These are phyloP conservation scores for Serpula lacrymans DNA, from an alignment of 768 basidiomycete genomes.

Conservation along the genomic window DNA sequence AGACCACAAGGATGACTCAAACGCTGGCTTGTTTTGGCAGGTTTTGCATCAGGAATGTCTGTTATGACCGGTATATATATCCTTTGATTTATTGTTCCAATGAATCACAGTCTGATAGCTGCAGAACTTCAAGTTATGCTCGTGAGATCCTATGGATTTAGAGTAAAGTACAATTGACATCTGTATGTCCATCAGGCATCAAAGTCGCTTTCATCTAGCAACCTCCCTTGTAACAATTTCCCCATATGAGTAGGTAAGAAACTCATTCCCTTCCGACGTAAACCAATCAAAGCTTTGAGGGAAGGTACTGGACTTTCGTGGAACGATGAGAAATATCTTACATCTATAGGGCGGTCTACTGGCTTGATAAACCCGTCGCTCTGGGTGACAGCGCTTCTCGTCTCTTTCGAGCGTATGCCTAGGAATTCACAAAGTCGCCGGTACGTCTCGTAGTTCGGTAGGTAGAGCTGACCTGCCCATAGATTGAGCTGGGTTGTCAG, in stretches of 20 bases:
- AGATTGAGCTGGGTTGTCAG: conserved; percentile 35
- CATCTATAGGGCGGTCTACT: conserved; percentile 3
- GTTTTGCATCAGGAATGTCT: no score
- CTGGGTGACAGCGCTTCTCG: not conserved
- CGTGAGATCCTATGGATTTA: no score
- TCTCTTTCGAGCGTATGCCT: conserved; percentile 29
- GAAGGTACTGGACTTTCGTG: conserved; percentile 12
- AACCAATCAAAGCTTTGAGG: conserved; percentile 29
- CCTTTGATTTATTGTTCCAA: no score
- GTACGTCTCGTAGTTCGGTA: conserved; percentile 32
- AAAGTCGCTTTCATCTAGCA: conserved; percentile 26
- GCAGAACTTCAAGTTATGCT: no score
- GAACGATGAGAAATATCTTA: conserved; percentile 1
- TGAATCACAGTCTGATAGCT: no score
- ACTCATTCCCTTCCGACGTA: conserved; percentile 36
- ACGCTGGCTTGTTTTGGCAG: no score
- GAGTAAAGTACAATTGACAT: no score
- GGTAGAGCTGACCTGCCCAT: conserved; percentile 44
- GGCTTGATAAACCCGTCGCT: conserved; percentile 19
- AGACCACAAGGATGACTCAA: no score
- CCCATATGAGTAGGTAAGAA: conserved; percentile 39
- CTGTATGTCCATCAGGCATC: no score
- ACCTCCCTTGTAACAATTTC: conserved; percentile 29
- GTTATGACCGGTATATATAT: no score
- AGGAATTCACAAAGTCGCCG: conserved; percentile 32